Base-by-base conservation (phyloP, 495 filamentous ascomycete species). In the Penicillium angulare region DNA sequence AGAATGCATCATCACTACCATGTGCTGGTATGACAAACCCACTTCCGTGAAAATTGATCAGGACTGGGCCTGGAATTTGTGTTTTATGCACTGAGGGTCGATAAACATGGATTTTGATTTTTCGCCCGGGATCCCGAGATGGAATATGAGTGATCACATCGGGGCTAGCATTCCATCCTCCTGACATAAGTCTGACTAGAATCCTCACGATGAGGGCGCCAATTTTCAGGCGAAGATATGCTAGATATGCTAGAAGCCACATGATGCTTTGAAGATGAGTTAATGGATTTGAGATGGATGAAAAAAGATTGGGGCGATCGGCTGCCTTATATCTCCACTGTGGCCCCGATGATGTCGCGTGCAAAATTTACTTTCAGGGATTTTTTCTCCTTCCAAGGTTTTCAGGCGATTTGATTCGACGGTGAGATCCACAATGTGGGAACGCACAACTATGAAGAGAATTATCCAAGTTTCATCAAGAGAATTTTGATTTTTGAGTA, bases 41-140 rank as follows among this genome's bases (percentile, higher is more conserved):
- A 22, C 56, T 56, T 32, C 67, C 67, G 49, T 57, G 60, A 53
- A 65, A 62, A 29, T 67, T 69, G 47, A 71, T 50, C 38, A 69
- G 44, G 23, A 69, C 57, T 3, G 65, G 67, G 18, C 17, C 16
- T 27, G 48, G 48, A 5, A 15, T 20, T 5, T 5, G 17, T 17
- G 18, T 20, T 18, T 50, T 35, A 17, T 33, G 2, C 21, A 16
- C 3, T 29, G 27, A 15, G 5, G 48, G 31, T 23, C 29, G 18
- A 36, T 50, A 50, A 13, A 50, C 12, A 29, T 50, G 48, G 39
- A 50, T 29, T 43, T 43, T 50, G 24, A 50, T 50, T 7, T 13
- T 24, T 18, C 48, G 38, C 5, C 18, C 3, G 1, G 27, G 22
- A 32, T 43, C 38, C 13, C 48, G 48, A 16, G 48, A 50, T 16